Evolutionary conservation across 208 protist species (phyloP), one percentile per base, ranked within the genome.

Genomic region (Crithidia acanthocephali): DNA sequence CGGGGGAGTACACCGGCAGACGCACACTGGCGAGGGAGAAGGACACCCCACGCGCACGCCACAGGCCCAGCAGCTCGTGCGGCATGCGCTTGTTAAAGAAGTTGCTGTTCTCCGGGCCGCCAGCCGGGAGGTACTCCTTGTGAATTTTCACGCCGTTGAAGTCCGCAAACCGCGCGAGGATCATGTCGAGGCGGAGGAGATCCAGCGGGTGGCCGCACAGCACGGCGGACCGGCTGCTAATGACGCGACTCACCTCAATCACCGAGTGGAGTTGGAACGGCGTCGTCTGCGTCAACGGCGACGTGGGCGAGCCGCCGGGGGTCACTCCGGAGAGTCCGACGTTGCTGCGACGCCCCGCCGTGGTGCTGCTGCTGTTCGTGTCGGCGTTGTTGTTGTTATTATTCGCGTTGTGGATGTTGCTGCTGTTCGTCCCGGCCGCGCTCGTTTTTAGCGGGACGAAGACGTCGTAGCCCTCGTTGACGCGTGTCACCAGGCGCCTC

Each of bases 121-220:
- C 66, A 16, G 76, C 59, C 27, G 84, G 83, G 57, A 95, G 71
- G 73, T 88, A 92, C 60, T 92, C 85, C 70, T 81, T 86, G 72
- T 90, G 80, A 3, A 95, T 84, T 76, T 86, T 91, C 37, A 88
- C 72, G 1, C 87, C 90, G 30, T 79, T 91, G 35, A 68, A 70
- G 50, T 84, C 76, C 0, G 85, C 82, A 66, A 83, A 95, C 47
- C 79, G 72, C 25, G 85, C 50, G 32, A 95, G 79, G 13, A 95
- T 51, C 56, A 82, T 73, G 64, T 83, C 79, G 7, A 95, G 74
- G 1, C 87, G 80, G 48, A 81, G 72, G 52, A 95, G 74, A 47
- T 95, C 90, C 7, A 91, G 64, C 47, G 90, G 90, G 59, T 95
- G 86, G 28, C 87, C 90, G 50, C 75, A 91, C n/a, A 95, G 75